These are phyloP conservation scores for Neoascochyta sp. DNA, from an alignment of 2,329 filamentous ascomycete species.

Conservation along the genomic window DNA sequence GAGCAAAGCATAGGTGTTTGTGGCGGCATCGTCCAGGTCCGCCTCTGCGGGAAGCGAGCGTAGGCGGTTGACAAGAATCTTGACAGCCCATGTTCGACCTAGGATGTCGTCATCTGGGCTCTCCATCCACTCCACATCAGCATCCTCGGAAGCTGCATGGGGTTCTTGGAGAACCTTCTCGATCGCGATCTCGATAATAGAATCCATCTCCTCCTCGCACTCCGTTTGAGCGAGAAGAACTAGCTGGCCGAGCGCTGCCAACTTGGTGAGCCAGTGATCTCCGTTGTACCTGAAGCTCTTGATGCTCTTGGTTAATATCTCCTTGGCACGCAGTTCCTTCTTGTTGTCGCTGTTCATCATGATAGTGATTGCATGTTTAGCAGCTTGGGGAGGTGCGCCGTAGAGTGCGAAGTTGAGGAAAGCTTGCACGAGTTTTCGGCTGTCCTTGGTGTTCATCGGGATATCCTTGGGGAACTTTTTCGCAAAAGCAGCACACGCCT, in stretches of 20 bases:
- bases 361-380: constrained; percentile 92
- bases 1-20: constrained; percentile 72
- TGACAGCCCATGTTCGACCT: constrained; percentile 79
- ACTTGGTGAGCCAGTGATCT: constrained; percentile 68
- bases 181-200: constrained; percentile 74
- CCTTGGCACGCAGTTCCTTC: constrained; percentile 81
- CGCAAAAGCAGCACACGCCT: constrained; percentile 89
- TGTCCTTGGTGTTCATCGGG: constrained; percentile 53
- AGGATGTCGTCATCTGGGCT: constrained; percentile 74
- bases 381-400: constrained; percentile 74
- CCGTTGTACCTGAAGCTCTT: constrained; percentile 70
- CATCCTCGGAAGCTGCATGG: constrained; percentile 53
- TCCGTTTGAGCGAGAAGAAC: constrained; percentile 71
- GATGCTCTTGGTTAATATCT: constrained; percentile 72
- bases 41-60: constrained; percentile 54
- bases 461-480: constrained; percentile 81
- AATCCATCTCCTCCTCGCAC: constrained; percentile 64
- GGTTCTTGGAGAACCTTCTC: constrained; percentile 70
- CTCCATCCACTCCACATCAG: constrained; percentile 51
- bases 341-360: constrained; percentile 72
- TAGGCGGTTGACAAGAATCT: constrained; percentile 80
- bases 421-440: constrained; percentile 75
- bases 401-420: constrained; percentile 79
- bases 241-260: constrained; percentile 69
- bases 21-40: constrained; percentile 51